phyloP scores from a whole-genome alignment of 768 basidiomycete genomes.

The Macrolepiota fuliginosa region DNA sequence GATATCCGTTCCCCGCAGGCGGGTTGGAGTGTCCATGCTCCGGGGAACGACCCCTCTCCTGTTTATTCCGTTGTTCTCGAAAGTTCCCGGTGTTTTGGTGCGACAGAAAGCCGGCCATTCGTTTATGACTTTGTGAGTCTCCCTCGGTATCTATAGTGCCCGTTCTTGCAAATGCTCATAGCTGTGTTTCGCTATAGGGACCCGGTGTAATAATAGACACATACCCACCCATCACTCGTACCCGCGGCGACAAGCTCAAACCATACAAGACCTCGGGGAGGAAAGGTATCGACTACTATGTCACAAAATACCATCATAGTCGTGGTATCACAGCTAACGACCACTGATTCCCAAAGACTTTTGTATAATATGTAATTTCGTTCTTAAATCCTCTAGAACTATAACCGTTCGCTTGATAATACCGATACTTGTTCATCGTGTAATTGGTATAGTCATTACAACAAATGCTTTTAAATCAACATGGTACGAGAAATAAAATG shows the following conservation, averaged over 20 bases:
- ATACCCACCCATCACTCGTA: constrained; percentile 42
- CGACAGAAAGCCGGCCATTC: constrained; percentile 73
- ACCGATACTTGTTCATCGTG: neutral
- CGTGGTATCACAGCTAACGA: constrained; percentile 9
- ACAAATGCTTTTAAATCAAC: neutral
- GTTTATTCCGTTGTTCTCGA: constrained; percentile 76
- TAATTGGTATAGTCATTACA: neutral
- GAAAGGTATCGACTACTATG: constrained; percentile 45
- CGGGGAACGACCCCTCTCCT: constrained; percentile 75
- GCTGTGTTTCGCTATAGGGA: constrained; percentile 34
- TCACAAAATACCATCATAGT: constrained; percentile 39
- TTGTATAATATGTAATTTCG: neutral
- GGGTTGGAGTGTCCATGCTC: constrained; percentile 81
- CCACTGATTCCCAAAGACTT: constrained; percentile 12
- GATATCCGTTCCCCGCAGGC: constrained; percentile 59
- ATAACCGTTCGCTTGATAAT: neutral
- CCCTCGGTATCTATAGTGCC: neutral
- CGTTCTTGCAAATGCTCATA: neutral
- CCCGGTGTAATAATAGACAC: constrained; percentile 54
- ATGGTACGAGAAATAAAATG: neutral
- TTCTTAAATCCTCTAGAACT: neutral
- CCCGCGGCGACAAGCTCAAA: constrained; percentile 17
- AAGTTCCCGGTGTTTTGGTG: constrained; percentile 77
- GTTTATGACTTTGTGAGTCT: constrained; percentile 69
- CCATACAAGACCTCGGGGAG: constrained; percentile 27